Conservation (phyloP, 148 eudicot species). For the Camellia granthamiana region DNA sequence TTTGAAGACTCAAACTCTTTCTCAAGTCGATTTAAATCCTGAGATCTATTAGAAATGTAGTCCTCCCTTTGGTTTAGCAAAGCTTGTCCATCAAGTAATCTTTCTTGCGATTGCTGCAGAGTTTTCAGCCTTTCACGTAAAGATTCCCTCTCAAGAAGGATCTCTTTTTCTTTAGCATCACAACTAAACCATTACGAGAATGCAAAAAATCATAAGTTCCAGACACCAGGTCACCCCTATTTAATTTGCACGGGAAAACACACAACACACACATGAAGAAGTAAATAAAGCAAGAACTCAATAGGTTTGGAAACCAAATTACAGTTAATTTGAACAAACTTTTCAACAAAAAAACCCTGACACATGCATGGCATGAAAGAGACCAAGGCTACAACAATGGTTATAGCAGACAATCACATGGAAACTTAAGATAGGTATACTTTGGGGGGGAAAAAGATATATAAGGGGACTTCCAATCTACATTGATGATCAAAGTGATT, state of each 20-base stretch:
- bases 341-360: background rate
- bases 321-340: background rate
- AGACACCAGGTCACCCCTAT: background rate
- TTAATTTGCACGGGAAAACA: background rate
- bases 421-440: background rate
- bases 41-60: slow-evolving; percentile 51
- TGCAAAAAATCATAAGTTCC: background rate
- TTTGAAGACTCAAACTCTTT: slow-evolving; percentile 62
- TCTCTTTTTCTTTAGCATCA: slow-evolving; percentile 81
- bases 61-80: slow-evolving; percentile 82
- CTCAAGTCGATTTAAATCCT: slow-evolving; percentile 57
- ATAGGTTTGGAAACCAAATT: background rate
- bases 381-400: background rate
- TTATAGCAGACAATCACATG: background rate
- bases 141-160: slow-evolving; percentile 70
- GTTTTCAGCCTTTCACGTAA: slow-evolving; percentile 64
- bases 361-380: background rate
- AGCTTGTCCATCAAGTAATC: slow-evolving; percentile 71
- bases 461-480: background rate
- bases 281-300: slow-evolving; percentile 5
- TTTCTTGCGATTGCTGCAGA: slow-evolving; percentile 61
- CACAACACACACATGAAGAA: background rate
- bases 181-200: slow-evolving; percentile 39
- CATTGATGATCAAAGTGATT: background rate
- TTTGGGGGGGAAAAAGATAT: background rate